Percentiles rank a stretch among this genome's conserved stretches.
Evolutionary conservation across 2,329 filamentous ascomycete species (phyloP).

Genomic region (Tolypocladium endophyticum): DNA sequence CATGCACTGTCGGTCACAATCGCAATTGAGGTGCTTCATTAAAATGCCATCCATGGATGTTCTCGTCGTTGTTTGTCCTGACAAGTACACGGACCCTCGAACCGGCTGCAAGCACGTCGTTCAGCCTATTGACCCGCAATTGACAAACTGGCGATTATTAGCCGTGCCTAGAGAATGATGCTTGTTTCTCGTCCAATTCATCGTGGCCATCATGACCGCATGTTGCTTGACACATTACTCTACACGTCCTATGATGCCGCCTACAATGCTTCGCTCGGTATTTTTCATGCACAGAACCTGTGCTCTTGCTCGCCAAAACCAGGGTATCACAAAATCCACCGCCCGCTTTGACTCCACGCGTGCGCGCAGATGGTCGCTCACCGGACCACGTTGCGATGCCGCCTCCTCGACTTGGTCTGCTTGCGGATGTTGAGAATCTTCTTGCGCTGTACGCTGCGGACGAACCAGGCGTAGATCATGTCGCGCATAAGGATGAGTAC

Average conservation of each 20-base stretch:
- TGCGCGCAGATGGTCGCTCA: not conserved
- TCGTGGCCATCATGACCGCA: not conserved
- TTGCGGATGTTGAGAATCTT: conserved; percentile 32
- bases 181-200: not conserved
- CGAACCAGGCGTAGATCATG: conserved; percentile 33
- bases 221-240: not conserved
- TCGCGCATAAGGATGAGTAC: conserved; percentile 41
- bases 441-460: conserved; percentile 31
- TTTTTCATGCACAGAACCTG: not conserved
- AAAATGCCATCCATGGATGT: too few species aligned
- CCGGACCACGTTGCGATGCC: not conserved
- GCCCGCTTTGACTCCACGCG: not conserved
- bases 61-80: not conserved
- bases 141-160: too few species aligned
- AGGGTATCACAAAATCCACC: not conserved
- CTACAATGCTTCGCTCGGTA: not conserved
- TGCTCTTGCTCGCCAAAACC: not conserved
- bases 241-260: not conserved
- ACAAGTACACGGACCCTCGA: too few species aligned
- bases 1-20: not conserved
- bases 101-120: too few species aligned
- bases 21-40: not conserved
- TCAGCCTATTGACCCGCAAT: too few species aligned
- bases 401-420: conserved; percentile 19
- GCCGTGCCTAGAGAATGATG: too few species aligned